Conservation (phyloP, 257 asterid species). For the Solanum clarkiae region DNA sequence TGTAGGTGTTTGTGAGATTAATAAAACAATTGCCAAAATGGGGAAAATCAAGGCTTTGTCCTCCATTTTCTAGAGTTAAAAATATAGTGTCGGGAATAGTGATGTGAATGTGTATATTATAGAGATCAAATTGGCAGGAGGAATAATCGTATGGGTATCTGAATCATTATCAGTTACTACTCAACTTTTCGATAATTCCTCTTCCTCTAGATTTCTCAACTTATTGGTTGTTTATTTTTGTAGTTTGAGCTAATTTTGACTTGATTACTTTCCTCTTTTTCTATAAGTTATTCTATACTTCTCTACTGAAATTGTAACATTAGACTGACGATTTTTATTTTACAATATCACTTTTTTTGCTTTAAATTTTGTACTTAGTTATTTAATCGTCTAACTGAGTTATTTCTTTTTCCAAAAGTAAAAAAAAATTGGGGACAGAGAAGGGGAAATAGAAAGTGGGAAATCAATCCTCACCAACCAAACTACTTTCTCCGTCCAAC, state of each 20-base stretch:
- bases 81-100: background rate
- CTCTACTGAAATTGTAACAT: background rate
- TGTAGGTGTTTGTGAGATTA: background rate
- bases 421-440: too few species aligned
- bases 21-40: background rate
- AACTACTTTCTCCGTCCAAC: too few species aligned
- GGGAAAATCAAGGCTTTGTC: background rate
- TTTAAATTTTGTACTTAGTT: background rate
- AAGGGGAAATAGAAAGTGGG: background rate
- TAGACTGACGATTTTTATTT: background rate
- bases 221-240: background rate
- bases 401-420: too few species aligned
- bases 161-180: too few species aligned
- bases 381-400: background rate
- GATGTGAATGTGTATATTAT: background rate
- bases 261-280: background rate
- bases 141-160: background rate
- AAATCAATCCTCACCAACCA: background rate
- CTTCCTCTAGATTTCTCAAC: background rate
- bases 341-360: background rate
- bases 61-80: background rate
- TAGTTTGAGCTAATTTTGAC: background rate
- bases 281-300: background rate
- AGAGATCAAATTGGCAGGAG: background rate
- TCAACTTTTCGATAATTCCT: background rate